phyloP scores from a whole-genome alignment of 164 flowering plant species.

The Cinnamomum micranthum region DNA sequence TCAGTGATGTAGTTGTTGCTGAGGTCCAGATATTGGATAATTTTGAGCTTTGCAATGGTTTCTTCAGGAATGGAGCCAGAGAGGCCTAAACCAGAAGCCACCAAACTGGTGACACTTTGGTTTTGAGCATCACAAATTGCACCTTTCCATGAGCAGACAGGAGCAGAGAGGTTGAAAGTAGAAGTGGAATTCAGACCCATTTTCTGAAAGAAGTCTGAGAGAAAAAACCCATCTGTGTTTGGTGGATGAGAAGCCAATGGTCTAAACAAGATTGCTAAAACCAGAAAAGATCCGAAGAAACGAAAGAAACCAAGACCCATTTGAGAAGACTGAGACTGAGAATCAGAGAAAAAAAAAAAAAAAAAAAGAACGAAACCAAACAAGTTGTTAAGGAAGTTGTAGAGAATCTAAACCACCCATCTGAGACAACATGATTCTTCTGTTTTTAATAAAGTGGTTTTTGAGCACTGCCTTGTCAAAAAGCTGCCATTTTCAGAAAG shows the following conservation, averaged over 20 bases:
- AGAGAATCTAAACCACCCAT: conserved; percentile 5
- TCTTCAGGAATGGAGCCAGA: conserved; percentile 76
- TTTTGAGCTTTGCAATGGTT: conserved; percentile 70
- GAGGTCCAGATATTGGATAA: conserved; percentile 66
- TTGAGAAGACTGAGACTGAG: conserved; percentile 13
- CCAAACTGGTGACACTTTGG: conserved; percentile 40
- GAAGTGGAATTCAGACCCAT: conserved; percentile 45
- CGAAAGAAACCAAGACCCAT: conserved; percentile 37
- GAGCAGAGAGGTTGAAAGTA: conserved; percentile 37
- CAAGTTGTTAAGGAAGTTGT: background rate
- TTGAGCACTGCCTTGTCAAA: background rate
- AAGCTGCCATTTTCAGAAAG: conserved; percentile 1
- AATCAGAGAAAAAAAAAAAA: conserved; percentile 6
- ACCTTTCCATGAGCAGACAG: conserved; percentile 73
- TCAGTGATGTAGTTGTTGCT: conserved; percentile 68
- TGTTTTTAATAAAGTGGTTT: background rate
- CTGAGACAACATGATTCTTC: background rate
- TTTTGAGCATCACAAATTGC: conserved; percentile 50
- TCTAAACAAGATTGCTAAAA: conserved; percentile 37
- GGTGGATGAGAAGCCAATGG: conserved; percentile 49
- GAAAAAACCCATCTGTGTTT: conserved; percentile 70
- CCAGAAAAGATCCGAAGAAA: conserved; percentile 30
- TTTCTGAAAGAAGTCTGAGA: conserved; percentile 58
- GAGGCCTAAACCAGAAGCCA: conserved; percentile 51
- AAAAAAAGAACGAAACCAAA: conserved; percentile 5